Evolutionary conservation across 2,329 filamentous ascomycete genomes (phyloP), one percentile per base, ranked within the genome.

Genomic region (Ilyonectria robusta): DNA sequence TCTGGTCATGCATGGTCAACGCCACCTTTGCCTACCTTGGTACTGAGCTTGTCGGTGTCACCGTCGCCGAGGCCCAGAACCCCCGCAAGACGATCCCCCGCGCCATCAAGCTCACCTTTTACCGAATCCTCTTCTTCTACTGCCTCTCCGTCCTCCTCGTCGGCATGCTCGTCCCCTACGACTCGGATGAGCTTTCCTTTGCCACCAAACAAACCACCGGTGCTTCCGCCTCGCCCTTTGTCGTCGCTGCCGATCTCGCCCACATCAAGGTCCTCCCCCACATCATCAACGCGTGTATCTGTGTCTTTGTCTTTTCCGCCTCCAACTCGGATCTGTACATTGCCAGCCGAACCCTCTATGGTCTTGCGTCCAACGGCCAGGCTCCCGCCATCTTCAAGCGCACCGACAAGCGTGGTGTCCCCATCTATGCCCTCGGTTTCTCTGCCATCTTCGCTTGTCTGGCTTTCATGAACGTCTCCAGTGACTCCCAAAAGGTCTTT

Each of bases 111-210:
- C 86, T 94, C 56, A 94, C 92, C 72, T 95, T 95, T 81, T 95
- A 89, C 84, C 93, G 93, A 65, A 95, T 95, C 78, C 81, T 94
- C 71, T 84, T 95, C 83, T 95, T 95, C 85, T 95, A 95, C 84
- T 86, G 90, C 74, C 80, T 94, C 65, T 91, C 88, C 23, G 91
- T 94, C 40, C 86, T 95, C 59, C 85, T 95, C 58, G 84, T 95
- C 61, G 93, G 93, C 76, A 93, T 94, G 86, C 85, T 92, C 58
- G 91, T 95, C 4, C 92, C 92, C 1, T 95, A 92, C 84, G 82
- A 95, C 84, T 88, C 87, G 44, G 0, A 70, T 0, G 79, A 88
- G 0, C 89, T 94, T 6, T 80, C 83, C 23, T 90, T 91, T 70
- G 89, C 90, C 72, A 88, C 83, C 78, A 82, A 80, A 42, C 63